Evolutionary conservation across 2,329 filamentous ascomycete species (phyloP), one percentile per base, ranked within the genome.

Genomic region (Volutella citrinella): DNA sequence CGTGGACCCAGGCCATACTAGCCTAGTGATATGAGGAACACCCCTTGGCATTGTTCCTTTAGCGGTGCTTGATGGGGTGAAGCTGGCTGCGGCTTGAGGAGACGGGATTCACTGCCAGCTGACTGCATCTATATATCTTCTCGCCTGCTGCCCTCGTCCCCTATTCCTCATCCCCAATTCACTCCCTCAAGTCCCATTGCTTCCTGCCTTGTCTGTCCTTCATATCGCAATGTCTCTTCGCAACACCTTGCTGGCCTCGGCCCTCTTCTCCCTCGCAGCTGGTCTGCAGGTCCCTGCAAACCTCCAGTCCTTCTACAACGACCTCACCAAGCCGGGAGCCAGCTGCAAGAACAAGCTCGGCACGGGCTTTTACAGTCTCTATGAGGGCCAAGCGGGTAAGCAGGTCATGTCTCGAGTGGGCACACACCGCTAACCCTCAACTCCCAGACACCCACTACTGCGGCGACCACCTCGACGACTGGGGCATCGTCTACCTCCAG

Each of bases 401-500:
- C 43, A 10, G 19, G 7, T 18, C 30, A 13, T 19, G 3, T 24
- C 22, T 14, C 14, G 10, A 17, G 6, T 14, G 16, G 5, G 10
- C 4, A 5, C 14, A 7, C n/a, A 5, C 17, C 8, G 14, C 19
- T 11, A 7, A 18, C 7, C 26, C 35, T 40, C 27, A 43, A 26
- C 15, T 18, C 24, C 13, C 19, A 63, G 62, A 47, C 13, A 63
- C 58, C 32, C 48, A 50, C 9, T 75, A 75, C 54, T 75, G 72
- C 43, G 68, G 65, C 25, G 70, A 74, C 40, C 63, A 66, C 34
- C 21, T 64, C 11, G 29, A 49, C 13, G 53, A 64, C 21, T 58
- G 57, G 48, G 59, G 63, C 21, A 60, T 70, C 26, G 56, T 79
- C 38, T 78, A 70, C 55, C 52, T 78, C 11, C 66, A 70, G 37